Evolutionary conservation across 2,329 filamentous ascomycete genomes (phyloP).

Genomic region (Xylariaceae sp.): DNA sequence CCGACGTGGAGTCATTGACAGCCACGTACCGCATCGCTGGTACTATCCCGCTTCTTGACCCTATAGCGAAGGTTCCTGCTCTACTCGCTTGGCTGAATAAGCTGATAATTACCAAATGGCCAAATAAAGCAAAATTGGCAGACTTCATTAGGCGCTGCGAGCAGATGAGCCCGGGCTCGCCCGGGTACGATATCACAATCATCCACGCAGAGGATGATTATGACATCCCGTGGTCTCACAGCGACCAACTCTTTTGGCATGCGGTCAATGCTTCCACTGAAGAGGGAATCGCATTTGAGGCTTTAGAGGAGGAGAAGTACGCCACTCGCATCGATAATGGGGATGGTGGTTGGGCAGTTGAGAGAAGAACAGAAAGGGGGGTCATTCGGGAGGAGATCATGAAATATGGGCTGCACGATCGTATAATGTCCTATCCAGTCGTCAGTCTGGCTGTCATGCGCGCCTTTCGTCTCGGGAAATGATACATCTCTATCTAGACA

Average conservation of each 20-base stretch:
- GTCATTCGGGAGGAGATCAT: constrained; percentile 50
- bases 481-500: too few relatives aligned
- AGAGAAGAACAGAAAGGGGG: constrained; percentile 44
- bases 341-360: constrained; percentile 46
- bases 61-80: constrained; percentile 44
- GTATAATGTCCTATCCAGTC: constrained; percentile 54
- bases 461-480: constrained; percentile 32
- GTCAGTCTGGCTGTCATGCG: constrained; percentile 48
- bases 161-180: constrained; percentile 16
- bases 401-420: constrained; percentile 54
- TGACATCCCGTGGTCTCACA: constrained; percentile 49
- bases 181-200: constrained; percentile 42
- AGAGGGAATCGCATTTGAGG: constrained; percentile 37
- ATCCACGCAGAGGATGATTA: constrained; percentile 51
- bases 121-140: constrained; percentile 45
- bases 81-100: constrained; percentile 43
- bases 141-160: constrained; percentile 39
- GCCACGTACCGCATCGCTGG: constrained; percentile 56
- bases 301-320: constrained; percentile 30
- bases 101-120: constrained; percentile 49
- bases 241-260: constrained; percentile 49
- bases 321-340: constrained; percentile 34
- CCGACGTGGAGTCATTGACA: constrained; percentile 49
- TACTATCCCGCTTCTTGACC: constrained; percentile 50
- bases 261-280: constrained; percentile 46